Percentiles rank a stretch among this genome's conserved stretches.
phyloP scores from a whole-genome alignment of 2,329 filamentous ascomycete species.

The Talaromyces sp. region DNA sequence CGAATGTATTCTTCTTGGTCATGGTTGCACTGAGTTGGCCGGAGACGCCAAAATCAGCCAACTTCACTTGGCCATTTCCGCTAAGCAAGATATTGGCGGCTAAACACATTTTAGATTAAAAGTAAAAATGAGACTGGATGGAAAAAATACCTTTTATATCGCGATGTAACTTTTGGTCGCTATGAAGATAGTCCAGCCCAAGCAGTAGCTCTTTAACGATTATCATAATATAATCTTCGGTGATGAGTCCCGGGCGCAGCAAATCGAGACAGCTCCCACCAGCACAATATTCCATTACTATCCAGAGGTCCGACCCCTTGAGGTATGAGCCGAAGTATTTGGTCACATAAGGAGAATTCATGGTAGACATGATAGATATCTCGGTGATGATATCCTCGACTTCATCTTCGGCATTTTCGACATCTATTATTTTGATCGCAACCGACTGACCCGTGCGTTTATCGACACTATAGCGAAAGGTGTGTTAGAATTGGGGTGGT shows the following conservation, averaged over 20 bases:
- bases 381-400: slow-evolving; percentile 99
- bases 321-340: slow-evolving; percentile 97
- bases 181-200: slow-evolving; percentile 87
- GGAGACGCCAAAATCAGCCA: slow-evolving; percentile 95
- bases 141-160: slow-evolving; percentile 75
- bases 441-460: slow-evolving; percentile 89
- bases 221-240: slow-evolving; percentile 95
- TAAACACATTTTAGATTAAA: slow-evolving; percentile 26
- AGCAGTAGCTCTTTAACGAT: slow-evolving; percentile 84
- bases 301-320: slow-evolving; percentile 95
- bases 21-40: slow-evolving; percentile 95
- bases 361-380: slow-evolving; percentile 92
- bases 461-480: slow-evolving; percentile 60
- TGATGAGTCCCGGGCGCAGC: slow-evolving; percentile 86
- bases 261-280: slow-evolving; percentile 94
- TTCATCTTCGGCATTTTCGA: slow-evolving; percentile 98
- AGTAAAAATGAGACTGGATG: background rate
- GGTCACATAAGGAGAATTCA: slow-evolving; percentile 93
- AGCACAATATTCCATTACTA: slow-evolving; percentile 98
- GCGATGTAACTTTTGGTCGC: slow-evolving; percentile 90
- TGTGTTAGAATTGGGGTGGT: background rate
- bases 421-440: slow-evolving; percentile 97
- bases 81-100: slow-evolving; percentile 89
- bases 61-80: slow-evolving; percentile 88
- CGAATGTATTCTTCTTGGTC: slow-evolving; percentile 99